Conservation (phyloP, 192 early-diverging fungal genomes). For the Podila verticillata region DNA sequence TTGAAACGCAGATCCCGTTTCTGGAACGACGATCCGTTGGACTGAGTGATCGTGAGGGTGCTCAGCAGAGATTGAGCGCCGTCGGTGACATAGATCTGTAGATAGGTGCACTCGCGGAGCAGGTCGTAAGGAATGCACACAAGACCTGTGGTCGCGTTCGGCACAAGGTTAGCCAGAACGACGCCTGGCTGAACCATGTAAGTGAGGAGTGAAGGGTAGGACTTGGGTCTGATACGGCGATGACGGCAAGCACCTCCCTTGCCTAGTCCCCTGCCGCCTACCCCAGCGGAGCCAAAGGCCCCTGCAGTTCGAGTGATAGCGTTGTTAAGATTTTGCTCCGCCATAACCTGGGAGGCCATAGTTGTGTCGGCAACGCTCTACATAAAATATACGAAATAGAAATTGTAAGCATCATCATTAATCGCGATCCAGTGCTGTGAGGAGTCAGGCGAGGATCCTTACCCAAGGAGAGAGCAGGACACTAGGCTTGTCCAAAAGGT, state of each 20-base stretch:
- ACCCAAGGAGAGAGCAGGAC: constrained; percentile 55
- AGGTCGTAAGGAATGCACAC: constrained; percentile 9
- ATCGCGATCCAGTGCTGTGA: neutral
- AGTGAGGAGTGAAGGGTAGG: constrained; percentile 1
- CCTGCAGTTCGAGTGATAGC: neutral
- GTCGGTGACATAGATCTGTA: constrained; percentile 38
- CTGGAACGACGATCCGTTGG: neutral
- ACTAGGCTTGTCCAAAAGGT: constrained; percentile 53
- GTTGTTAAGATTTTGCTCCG: neutral
- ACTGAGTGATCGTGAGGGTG: neutral
- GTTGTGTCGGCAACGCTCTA: constrained; percentile 34
- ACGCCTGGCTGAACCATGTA: constrained; percentile 29
- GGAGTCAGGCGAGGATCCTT: constrained; percentile 2
- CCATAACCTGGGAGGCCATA: constrained; percentile 15
- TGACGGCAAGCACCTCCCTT: constrained; percentile 25
- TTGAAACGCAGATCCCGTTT: constrained; percentile 37
- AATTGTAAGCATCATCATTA: neutral
- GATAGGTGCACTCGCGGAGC: constrained; percentile 12
- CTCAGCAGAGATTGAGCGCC: constrained; percentile 13
- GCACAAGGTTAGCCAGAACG: constrained; percentile 17
- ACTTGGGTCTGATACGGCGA: constrained; percentile 14
- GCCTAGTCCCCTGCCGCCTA: constrained; percentile 5
- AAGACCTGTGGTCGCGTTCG: constrained; percentile 11
- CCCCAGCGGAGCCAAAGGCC: neutral
- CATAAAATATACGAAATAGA: neutral